Conservation (phyloP, 257 asterid genomes). For the Solanum phureja region DNA sequence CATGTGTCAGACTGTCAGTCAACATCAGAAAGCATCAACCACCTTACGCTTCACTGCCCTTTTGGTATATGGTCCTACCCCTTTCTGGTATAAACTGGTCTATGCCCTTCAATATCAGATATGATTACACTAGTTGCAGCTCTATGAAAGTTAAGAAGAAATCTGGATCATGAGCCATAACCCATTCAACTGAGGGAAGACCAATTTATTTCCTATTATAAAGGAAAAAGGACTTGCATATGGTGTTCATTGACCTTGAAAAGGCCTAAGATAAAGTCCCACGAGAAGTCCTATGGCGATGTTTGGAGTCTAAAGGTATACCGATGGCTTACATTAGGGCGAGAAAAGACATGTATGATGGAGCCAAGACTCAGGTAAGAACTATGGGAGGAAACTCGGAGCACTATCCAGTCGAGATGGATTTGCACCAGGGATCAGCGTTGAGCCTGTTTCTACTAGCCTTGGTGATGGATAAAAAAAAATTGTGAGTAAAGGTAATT, state of each 20-base stretch:
- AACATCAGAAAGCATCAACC: background rate
- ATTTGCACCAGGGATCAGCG: no score
- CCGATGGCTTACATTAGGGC: no score
- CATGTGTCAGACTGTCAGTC: background rate
- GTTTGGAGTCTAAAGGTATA: no score
- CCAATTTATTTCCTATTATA: background rate
- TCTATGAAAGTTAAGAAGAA: background rate
- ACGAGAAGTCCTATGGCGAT: no score
- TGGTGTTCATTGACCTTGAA: no score
- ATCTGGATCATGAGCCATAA: background rate
- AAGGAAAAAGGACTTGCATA: background rate
- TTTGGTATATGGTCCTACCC: background rate
- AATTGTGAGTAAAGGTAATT: background rate
- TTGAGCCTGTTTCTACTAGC: no score
- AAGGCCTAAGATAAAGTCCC: no score
- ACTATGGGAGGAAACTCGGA: no score
- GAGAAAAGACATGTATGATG: no score
- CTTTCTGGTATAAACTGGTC: background rate
- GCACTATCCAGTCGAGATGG: no score
- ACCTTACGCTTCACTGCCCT: background rate
- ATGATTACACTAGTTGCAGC: background rate
- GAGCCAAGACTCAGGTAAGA: no score
- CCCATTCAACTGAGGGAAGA: background rate
- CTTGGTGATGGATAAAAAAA: no score
- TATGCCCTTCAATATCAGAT: background rate